Evolutionary conservation across 148 eudicot genomes (phyloP).

Genomic region (Nyssa sinensis): DNA sequence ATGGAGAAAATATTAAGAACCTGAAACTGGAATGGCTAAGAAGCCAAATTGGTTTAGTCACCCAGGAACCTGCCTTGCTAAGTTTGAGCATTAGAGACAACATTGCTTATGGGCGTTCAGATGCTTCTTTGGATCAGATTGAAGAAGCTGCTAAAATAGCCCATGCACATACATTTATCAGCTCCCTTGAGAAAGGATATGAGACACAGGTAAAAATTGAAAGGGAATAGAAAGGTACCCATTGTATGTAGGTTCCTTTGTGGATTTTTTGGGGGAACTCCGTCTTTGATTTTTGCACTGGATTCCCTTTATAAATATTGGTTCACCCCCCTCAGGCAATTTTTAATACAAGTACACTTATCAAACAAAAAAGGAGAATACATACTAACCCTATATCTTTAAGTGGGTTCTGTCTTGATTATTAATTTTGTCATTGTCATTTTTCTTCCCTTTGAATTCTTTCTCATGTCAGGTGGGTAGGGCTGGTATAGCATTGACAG

Average conservation of each 20-base stretch:
- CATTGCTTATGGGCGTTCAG: conserved; percentile 86
- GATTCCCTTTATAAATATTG: too few species aligned
- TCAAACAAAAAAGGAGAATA: too few species aligned
- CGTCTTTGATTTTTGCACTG: too few species aligned
- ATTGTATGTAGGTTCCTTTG: too few species aligned
- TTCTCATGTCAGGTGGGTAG: conserved; percentile 70
- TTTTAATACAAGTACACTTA: too few species aligned
- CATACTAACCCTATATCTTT: background rate
- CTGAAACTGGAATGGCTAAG: conserved; percentile 94
- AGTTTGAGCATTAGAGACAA: conserved; percentile 93
- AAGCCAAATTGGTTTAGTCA: conserved; percentile 94
- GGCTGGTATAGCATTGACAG: conserved; percentile 83
- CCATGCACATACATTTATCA: conserved; percentile 91
- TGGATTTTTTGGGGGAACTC: too few species aligned
- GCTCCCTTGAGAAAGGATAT: conserved; percentile 89
- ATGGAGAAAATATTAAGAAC: conserved; percentile 94
- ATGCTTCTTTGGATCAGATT: conserved; percentile 76
- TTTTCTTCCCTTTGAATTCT: background rate
- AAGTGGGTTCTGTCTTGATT: background rate
- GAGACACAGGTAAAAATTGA: conserved; percentile 72
- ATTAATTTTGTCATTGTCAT: background rate
- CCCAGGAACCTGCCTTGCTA: conserved; percentile 95
- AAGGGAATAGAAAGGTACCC: too few species aligned
- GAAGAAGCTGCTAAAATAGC: conserved; percentile 99
- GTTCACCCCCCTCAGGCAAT: too few species aligned